A percentile compares a stretch with the other conserved stretches of the same genome.
phyloP scores from a whole-genome alignment of 140 eudicot species.

The Cichorium intybus region DNA sequence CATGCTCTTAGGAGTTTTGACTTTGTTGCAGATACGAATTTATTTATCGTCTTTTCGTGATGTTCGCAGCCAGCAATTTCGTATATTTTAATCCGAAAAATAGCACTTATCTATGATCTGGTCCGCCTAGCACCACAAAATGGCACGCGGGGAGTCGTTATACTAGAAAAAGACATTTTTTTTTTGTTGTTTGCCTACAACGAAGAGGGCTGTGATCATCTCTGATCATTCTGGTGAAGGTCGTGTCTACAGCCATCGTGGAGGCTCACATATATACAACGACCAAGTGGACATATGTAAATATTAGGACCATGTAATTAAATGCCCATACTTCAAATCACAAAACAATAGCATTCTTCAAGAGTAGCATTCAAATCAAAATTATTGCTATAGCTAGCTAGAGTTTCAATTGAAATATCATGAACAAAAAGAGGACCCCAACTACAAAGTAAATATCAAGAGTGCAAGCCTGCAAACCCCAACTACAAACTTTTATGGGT shows the following conservation, averaged over 20 bases:
- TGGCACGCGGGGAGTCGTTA: neutral
- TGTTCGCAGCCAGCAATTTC: constrained; percentile 3
- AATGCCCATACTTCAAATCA: no score
- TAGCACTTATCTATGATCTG: neutral
- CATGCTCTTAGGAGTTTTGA: constrained; percentile 24
- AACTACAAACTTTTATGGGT: no score
- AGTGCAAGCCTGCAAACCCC: no score
- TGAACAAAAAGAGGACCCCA: no score
- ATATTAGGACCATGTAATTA: no score
- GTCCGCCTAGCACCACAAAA: neutral
- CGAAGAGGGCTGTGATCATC: neutral
- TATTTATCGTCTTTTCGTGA: constrained; percentile 8
- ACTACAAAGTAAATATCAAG: no score
- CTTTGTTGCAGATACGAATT: constrained; percentile 15
- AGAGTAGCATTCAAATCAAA: no score
- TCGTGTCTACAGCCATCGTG: no score
- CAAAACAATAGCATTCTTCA: no score
- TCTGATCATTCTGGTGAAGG: neutral
- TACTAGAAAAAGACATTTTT: constrained; percentile 1
- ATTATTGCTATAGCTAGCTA: neutral
- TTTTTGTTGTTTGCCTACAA: constrained; percentile 1
- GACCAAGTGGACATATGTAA: no score
- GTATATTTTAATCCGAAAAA: neutral
- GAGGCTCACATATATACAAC: no score
- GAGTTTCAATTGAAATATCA: no score